Base-by-base conservation (phyloP, 2,329 filamentous ascomycete species). In the Grosmannia huntii region DNA sequence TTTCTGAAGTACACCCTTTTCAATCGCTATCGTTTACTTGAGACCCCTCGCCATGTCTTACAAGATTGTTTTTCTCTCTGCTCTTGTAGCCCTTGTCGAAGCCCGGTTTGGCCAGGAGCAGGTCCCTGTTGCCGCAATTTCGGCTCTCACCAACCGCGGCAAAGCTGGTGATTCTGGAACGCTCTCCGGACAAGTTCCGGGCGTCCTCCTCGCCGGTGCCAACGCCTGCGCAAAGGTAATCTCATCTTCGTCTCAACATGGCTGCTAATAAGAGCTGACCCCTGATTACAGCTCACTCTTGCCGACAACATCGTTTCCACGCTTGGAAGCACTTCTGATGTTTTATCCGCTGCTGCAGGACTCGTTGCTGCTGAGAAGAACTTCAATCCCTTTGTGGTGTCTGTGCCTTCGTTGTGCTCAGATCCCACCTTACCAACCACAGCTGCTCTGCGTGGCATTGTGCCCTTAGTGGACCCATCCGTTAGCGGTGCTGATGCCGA, bases 391-490 rank as follows among this genome's bases (percentile, higher is more conserved):
- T 86, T 83, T 63, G 78, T 70, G 57, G 77, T 79, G 61, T 73
- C 72, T 65, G 75, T 82, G 38, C 83, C 81, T 21, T 81, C 76
- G 61, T 79, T 89, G 66, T 88, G 85, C 70, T 77, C 74, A 41
- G 82, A 88, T 62, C 71, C 83, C 2, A 72, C 75, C 28, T 78
- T 89, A 2, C 85, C 85, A 11, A 78, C 74, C 33, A 86, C 81
- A 7, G 70, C 71, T 28, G 76, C 75, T 57, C 80, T 88, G 33
- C 76, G 85, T 50, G 85, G 85, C 62, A 83, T 89, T 59, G 75
- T 86, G 4, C 84, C 85, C 28, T 74, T 85, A 14, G 78, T 88
- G 61, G 85, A 88, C 68, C 84, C 85, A 2, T 79, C 71, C 60
- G 82, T 87, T 46, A 72, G 65, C 55, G 81, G 78, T 59, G 72